Evolutionary conservation across 108 stramenopile genomes (phyloP).

Genomic region (Epipyxis sp.): DNA sequence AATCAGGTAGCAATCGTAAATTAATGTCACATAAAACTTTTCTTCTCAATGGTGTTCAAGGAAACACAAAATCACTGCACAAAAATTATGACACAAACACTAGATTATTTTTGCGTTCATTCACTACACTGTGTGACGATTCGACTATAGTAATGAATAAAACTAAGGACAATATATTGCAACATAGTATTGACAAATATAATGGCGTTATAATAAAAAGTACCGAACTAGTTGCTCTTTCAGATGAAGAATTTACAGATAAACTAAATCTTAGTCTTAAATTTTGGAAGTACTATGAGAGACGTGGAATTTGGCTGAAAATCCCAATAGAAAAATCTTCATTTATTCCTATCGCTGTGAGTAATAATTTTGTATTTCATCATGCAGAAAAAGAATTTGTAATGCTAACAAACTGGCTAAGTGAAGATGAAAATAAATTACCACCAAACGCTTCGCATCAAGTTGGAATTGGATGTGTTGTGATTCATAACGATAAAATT

Average conservation of each 20-base stretch:
- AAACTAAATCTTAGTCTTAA: not conserved
- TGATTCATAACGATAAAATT: conserved; percentile 41
- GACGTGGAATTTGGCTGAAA: conserved; percentile 41
- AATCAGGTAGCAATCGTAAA: too few relatives aligned
- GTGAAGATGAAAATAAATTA: conserved; percentile 42
- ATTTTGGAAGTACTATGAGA: not conserved
- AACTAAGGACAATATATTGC: too few relatives aligned
- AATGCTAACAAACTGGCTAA: conserved; percentile 52
- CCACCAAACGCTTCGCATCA: conserved; percentile 50
- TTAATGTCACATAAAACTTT: too few relatives aligned
- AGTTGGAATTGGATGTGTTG: conserved; percentile 47
- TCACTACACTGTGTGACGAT: too few relatives aligned
- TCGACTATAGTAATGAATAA: too few relatives aligned
- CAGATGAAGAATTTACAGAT: not conserved
- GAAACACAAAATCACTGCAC: too few relatives aligned
- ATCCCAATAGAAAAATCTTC: conserved; percentile 43
- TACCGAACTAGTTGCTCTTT: not conserved
- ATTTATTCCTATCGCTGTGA: conserved; percentile 45
- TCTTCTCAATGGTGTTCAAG: too few relatives aligned
- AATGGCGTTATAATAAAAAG: conserved; percentile 1
- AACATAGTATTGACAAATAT: not conserved
- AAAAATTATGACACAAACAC: too few relatives aligned
- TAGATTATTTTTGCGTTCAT: too few relatives aligned
- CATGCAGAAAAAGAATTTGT: conserved; percentile 48
- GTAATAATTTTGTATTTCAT: conserved; percentile 46